These are phyloP conservation scores for Trametes hirsuta DNA, from an alignment of 1,284 basidiomycete species.

Conservation along the genomic window DNA sequence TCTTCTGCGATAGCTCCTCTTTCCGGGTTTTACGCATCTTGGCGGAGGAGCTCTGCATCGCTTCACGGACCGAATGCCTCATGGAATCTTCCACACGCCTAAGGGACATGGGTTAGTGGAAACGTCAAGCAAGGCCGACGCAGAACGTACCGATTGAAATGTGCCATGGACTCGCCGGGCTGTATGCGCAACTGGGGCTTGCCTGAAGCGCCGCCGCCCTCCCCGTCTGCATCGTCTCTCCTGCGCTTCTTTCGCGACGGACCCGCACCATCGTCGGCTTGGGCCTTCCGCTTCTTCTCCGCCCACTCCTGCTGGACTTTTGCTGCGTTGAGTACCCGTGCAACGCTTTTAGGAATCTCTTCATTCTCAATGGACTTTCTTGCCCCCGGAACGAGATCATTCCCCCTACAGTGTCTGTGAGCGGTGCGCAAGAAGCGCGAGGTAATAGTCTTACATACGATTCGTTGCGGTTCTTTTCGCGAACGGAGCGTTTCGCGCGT, in stretches of 20 bases:
- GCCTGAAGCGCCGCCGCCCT: slow-evolving; percentile 27
- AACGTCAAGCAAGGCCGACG: not conserved
- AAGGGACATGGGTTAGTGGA: not conserved
- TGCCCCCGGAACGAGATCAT: slow-evolving; percentile 35
- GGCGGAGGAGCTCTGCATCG: slow-evolving; percentile 60
- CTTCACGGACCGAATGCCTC: slow-evolving; percentile 61
- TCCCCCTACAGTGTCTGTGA: slow-evolving; percentile 41
- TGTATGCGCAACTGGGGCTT: slow-evolving; percentile 49
- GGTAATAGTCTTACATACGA: slow-evolving; percentile 40
- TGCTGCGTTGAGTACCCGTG: slow-evolving; percentile 65
- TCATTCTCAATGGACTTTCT: slow-evolving; percentile 42
- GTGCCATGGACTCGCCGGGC: slow-evolving; percentile 69
- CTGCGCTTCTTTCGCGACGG: slow-evolving; percentile 44
- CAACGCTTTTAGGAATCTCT: slow-evolving; percentile 66
- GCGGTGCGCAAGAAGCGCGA: not conserved
- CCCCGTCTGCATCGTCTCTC: slow-evolving; percentile 19
- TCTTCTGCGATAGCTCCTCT: slow-evolving; percentile 42
- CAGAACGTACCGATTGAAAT: slow-evolving; percentile 68
- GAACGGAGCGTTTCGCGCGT: slow-evolving; percentile 54
- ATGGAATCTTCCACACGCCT: slow-evolving; percentile 76
- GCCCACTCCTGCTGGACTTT: slow-evolving; percentile 58
- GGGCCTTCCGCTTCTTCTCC: slow-evolving; percentile 50
- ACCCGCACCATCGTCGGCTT: slow-evolving; percentile 34
- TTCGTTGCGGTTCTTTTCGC: slow-evolving; percentile 43
- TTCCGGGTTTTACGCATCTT: slow-evolving; percentile 50